Percentiles rank a stretch among this genome's conserved stretches.
phyloP scores from a whole-genome alignment of 179 eudicot species.

The Actinidia arguta region DNA sequence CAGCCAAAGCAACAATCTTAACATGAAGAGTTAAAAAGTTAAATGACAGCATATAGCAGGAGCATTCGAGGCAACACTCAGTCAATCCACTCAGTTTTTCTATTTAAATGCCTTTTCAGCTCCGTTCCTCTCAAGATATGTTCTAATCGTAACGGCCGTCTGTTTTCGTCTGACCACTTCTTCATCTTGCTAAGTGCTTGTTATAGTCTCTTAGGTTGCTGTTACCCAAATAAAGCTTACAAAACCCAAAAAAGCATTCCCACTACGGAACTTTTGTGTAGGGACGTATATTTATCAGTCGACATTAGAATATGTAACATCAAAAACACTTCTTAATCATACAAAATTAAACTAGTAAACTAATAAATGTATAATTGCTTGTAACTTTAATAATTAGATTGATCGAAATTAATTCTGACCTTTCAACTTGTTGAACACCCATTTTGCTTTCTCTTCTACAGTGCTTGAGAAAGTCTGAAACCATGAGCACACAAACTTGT shows the following conservation, averaged over 20 bases:
- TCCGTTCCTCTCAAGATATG: background rate
- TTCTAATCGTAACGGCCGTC: too few relatives aligned
- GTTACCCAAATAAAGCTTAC: background rate
- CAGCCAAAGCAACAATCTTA: constrained; percentile 5
- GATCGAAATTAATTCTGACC: constrained; percentile 41
- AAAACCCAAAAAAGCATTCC: background rate
- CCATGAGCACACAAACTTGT: constrained; percentile 2
- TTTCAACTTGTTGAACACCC: constrained; percentile 91
- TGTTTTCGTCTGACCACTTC: too few relatives aligned
- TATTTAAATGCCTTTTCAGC: background rate
- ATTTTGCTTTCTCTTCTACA: constrained; percentile 92
- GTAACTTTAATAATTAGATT: background rate
- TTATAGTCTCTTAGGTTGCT: too few relatives aligned
- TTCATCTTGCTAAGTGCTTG: too few relatives aligned
- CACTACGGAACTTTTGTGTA: background rate
- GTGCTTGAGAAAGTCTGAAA: constrained; percentile 75
- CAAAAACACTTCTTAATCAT: background rate
- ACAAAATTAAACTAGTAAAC: background rate
- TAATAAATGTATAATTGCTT: background rate
- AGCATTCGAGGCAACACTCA: background rate
- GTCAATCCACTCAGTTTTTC: background rate
- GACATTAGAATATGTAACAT: background rate
- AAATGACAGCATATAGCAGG: background rate
- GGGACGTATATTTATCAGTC: background rate
- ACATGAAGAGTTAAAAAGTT: background rate